Base-by-base conservation (phyloP, 2,329 filamentous ascomycete species). In the Lithohypha guttulata region DNA sequence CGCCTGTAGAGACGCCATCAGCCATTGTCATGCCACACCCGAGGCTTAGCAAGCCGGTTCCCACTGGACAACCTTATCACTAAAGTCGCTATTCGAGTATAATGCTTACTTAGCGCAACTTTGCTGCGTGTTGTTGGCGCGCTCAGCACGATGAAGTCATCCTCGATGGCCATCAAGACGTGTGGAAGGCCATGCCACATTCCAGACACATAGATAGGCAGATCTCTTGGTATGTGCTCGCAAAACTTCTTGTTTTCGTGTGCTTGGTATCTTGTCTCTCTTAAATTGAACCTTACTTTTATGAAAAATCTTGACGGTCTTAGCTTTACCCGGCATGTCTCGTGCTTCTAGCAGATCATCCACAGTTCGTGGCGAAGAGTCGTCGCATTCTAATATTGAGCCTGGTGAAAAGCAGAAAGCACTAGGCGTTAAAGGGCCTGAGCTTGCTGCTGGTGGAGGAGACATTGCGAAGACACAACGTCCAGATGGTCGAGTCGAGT, bases 401-500 rank as follows among this genome's bases (percentile, higher is more conserved):
- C 46, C 34, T 28, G 46, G 26, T 39, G 35, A 42, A 25, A 49
- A 39, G 39, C 42, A 45, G 31, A 34, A 39, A 4, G 11, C 32
- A 4, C 33, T 45, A 20, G 42, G 42, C 11, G 25, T 45, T 20
- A 22, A 15, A 11, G 42, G 42, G 6, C 39, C 42, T 15, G 39
- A 45, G 8, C 10, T 48, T 7, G 40, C 46, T 6, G 44, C 39
- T 17, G 32, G 43, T 19, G 45, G 43, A 15, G 40, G 42, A 21
- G 44, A 45, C 8, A 17, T 26, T 9, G 27, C 27, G n/a, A 29
- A 40, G 48, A 2, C 56, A 51, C 14, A 52, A 52, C 45, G 42
- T n/a, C 36, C 44, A 4, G 46, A 51, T 13, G 51, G 44, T 31
- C 60, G 54, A 36, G 32, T 50, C 2, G 61, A 70, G 43, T 46